These are phyloP conservation scores for Pulveroboletus frians DNA, from an alignment of 768 basidiomycete species.

Conservation along the genomic window DNA sequence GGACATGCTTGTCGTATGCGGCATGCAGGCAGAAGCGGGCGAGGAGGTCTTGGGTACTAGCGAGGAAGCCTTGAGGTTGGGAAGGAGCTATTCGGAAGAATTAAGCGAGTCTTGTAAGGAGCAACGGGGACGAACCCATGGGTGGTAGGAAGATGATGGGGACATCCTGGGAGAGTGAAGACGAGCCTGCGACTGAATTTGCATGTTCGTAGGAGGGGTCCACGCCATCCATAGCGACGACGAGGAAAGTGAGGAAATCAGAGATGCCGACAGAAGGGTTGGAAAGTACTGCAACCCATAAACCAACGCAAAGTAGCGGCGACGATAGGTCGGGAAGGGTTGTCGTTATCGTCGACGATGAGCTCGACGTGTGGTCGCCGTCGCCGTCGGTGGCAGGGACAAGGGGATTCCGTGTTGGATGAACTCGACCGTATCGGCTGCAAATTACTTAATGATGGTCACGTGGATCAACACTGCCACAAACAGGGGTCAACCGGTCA, in stretches of 20 bases:
- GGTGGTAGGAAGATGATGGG: conserved; percentile 28
- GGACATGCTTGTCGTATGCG: conserved; percentile 80
- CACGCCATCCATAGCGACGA: conserved; percentile 28
- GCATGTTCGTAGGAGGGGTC: conserved; percentile 28
- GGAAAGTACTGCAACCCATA: conserved; percentile 15
- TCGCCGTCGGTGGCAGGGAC: conserved; percentile 34
- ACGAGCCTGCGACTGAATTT: conserved; percentile 65
- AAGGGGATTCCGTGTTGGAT: conserved; percentile 34
- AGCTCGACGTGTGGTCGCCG: conserved; percentile 25
- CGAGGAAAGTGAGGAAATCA: conserved; percentile 21
- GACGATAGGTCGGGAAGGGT: not conserved
- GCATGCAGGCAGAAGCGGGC: conserved; percentile 63
- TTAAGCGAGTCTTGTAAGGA: conserved; percentile 7
- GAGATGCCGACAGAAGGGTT: conserved; percentile 15
- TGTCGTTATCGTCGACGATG: conserved; percentile 30
- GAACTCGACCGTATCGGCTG: conserved; percentile 23
- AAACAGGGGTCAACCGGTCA: not conserved
- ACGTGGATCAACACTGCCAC: conserved; percentile 23
- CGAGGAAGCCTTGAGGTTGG: conserved; percentile 42
- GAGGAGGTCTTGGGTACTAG: conserved; percentile 77
- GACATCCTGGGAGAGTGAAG: conserved; percentile 29
- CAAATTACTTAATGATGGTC: conserved; percentile 29
- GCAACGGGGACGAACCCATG: conserved; percentile 26
- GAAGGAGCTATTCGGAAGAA: conserved; percentile 25
- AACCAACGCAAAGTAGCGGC: not conserved